These are phyloP conservation scores for Leishmania tarentolae DNA, from an alignment of 208 protist genomes.

Conservation along the genomic window DNA sequence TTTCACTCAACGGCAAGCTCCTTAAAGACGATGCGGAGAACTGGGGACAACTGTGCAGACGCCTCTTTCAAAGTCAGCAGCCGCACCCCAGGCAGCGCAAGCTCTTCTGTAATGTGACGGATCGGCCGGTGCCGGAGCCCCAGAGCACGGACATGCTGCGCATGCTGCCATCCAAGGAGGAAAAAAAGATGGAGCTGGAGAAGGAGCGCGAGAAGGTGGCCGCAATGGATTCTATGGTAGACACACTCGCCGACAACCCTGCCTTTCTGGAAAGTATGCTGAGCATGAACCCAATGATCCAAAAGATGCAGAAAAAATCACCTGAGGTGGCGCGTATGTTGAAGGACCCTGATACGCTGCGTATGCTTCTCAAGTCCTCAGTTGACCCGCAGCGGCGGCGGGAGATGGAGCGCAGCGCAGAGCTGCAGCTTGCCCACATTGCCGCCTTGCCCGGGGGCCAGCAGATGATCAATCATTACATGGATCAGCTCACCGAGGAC, in stretches of 20 bases:
- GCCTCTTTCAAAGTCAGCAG: constrained; percentile 15
- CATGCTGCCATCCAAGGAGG: constrained; percentile 36
- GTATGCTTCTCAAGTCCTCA: constrained; percentile 67
- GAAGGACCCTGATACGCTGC: constrained; percentile 71
- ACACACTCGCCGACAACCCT: constrained; percentile 64
- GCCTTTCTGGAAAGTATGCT: constrained; percentile 58
- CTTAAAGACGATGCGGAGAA: constrained; percentile 45
- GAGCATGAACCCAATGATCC: constrained; percentile 38
- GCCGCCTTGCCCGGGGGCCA: constrained; percentile 63
- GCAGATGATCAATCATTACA: constrained; percentile 68
- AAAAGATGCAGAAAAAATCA: constrained; percentile 53
- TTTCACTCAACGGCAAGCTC: constrained; percentile 68
- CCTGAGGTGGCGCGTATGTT: constrained; percentile 62
- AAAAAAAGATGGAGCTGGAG: constrained; percentile 31
- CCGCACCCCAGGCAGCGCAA: constrained; percentile 44
- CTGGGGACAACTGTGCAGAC: constrained; percentile 39
- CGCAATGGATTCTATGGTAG: constrained; percentile 76
- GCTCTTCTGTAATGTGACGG: constrained; percentile 61
- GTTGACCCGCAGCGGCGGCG: constrained; percentile 69
- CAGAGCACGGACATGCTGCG: constrained; percentile 54
- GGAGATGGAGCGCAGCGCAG: constrained; percentile 50
- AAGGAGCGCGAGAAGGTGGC: constrained; percentile 43
- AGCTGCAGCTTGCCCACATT: constrained; percentile 75
- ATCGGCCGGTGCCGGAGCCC: constrained; percentile 25
- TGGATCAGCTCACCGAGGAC: constrained; percentile 36